Conservation (phyloP, 306 rosid genomes). For the Quercus agrifolia region DNA sequence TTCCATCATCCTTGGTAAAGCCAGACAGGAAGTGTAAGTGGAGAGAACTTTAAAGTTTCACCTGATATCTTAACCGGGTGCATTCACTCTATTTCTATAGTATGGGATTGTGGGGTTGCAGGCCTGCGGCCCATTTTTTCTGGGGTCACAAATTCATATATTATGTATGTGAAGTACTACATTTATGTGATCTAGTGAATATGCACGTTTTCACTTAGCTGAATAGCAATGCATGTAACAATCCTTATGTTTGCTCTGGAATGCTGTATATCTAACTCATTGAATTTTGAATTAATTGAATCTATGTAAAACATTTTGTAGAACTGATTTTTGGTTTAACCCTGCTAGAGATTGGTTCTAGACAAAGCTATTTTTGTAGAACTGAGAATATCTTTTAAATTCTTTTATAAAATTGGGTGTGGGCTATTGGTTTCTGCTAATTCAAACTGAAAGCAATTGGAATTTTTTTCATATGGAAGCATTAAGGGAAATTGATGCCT, state of each 20-base stretch:
- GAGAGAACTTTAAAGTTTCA: neutral
- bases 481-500: neutral
- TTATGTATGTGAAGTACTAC: no score
- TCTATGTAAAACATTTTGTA: neutral
- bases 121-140: no score
- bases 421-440: neutral
- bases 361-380: neutral
- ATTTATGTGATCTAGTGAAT: no score
- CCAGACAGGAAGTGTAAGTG: neutral
- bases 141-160: no score
- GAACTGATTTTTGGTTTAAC: neutral
- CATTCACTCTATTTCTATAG: neutral
- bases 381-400: neutral
- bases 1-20: neutral
- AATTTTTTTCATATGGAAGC: neutral
- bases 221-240: neutral
- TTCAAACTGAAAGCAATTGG: neutral
- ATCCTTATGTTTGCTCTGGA: neutral
- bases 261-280: neutral
- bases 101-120: neutral
- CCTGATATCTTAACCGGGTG: neutral
- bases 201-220: neutral
- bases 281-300: no score
- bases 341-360: neutral
- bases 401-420: neutral